Evolutionary conservation across 2,329 filamentous ascomycete genomes (phyloP).

Genomic region (Claviceps monticola): DNA sequence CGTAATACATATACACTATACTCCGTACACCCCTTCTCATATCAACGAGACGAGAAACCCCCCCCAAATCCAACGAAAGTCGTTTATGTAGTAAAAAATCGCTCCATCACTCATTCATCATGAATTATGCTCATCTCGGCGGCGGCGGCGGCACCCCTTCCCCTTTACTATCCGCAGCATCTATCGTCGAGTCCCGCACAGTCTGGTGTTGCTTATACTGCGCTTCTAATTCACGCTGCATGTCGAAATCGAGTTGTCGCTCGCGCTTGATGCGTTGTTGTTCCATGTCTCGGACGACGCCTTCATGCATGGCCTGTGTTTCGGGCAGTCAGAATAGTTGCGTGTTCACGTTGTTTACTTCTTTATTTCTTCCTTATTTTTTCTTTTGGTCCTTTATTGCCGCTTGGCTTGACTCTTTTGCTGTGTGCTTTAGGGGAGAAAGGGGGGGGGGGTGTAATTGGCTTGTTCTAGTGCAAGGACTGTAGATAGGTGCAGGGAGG

Average conservation of each 20-base stretch:
- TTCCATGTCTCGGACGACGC: conserved; percentile 88
- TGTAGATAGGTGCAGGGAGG: no score
- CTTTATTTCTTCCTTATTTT: neutral
- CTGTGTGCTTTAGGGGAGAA: neutral
- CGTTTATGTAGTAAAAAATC: no score
- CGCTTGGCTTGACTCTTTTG: neutral
- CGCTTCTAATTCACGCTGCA: conserved; percentile 72
- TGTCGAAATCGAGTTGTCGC: conserved; percentile 85
- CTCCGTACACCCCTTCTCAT: no score
- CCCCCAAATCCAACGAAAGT: no score
- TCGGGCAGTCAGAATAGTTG: neutral
- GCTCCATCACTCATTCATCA: no score
- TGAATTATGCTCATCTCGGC: conserved; percentile 11
- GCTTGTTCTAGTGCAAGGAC: no score
- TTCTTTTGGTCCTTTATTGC: neutral
- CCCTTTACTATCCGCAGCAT: conserved; percentile 6
- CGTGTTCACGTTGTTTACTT: neutral
- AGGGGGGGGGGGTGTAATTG: no score
- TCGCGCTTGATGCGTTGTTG: conserved; percentile 83
- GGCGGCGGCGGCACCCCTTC: conserved; percentile 1
- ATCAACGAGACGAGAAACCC: no score
- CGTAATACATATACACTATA: no score
- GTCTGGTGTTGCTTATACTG: conserved; percentile 84
- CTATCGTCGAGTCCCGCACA: conserved; percentile 37
- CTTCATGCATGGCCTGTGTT: conserved; percentile 78